Evolutionary conservation across 805 yeast genomes (phyloP), one percentile per base, ranked within the genome.

Genomic region (Candida anglica): DNA sequence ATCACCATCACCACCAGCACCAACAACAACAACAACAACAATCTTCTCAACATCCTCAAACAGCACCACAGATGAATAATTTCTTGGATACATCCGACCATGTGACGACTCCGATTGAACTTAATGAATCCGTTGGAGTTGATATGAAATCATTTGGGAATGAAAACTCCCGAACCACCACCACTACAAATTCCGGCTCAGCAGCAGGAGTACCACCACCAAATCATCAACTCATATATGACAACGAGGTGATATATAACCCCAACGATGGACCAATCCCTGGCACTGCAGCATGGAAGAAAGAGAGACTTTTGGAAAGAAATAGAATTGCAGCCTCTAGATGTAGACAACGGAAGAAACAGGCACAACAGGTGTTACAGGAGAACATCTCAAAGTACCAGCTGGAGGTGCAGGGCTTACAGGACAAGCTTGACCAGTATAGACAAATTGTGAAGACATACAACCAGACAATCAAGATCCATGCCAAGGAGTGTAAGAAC

Each of bases 291-390:
- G 85, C 61, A 57, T 38, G 30, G 31, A 34, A 24, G 24, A 27
- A 23, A 24, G 38, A 18, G 32, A 24, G 30, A 19, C 27, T 27
- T 26, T 31, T 35, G 32, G 41, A 79, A 46, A 56, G 86, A 35
- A 79, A 79, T 47, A 57, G 86, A 40, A 63, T 78, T n/a, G 86
- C 86, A 0, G 86, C 86, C 1, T 71, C 77, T 19, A 78, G 77
- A 47, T 79, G 86, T 58, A 66, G 86, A 43, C 82, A 79, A 46
- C 61, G 84, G 26, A 79, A 79, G 56, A 79, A 79, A 46, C 75
- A 78, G 34, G 79, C 86, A 1, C 91, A 82, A 47, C 67, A 73
- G 38, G 79, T 79, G 52, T 56, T 84, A 40, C 81, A 79, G 49
- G 75, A 70, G 39, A 82, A 78, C 46, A 72, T 79, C 23, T 72